These are phyloP conservation scores for Xylariaceae sp. DNA, from an alignment of 2,329 filamentous ascomycete species.

Conservation along the genomic window DNA sequence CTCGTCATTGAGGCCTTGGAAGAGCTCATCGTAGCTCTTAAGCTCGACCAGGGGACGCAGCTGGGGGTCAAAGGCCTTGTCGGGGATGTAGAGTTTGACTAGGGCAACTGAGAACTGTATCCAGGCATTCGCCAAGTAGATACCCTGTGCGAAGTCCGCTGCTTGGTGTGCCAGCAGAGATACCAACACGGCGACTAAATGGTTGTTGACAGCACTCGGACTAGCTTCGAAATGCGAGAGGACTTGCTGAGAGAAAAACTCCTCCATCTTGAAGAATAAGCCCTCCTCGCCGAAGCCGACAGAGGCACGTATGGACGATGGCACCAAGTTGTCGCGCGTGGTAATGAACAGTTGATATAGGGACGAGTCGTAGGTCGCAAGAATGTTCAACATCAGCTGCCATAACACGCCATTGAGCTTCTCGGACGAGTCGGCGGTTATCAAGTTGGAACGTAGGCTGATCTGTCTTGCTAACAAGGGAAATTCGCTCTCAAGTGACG, in stretches of 20 bases:
- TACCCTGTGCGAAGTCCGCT: slow-evolving; percentile 19
- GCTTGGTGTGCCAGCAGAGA: slow-evolving; percentile 37
- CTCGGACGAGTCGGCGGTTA: slow-evolving; percentile 45
- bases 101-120: slow-evolving; percentile 68
- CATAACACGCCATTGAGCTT: slow-evolving; percentile 45
- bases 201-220: slow-evolving; percentile 30
- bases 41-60: slow-evolving; percentile 61
- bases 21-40: slow-evolving; percentile 50
- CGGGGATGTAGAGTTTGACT: slow-evolving; percentile 76
- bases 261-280: slow-evolving; percentile 24
- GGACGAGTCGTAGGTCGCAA: slow-evolving; percentile 35
- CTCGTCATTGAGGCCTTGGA: slow-evolving; percentile 48
- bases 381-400: slow-evolving; percentile 39
- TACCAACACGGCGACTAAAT: slow-evolving; percentile 41
- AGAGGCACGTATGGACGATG: slow-evolving; percentile 10
- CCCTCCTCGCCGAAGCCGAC: slow-evolving; percentile 23
- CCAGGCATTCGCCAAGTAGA: slow-evolving; percentile 58
- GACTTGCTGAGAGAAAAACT: slow-evolving; percentile 21
- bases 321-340: slow-evolving; percentile 21
- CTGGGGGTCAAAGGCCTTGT: slow-evolving; percentile 79
- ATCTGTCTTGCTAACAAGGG: slow-evolving; percentile 54
- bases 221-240: slow-evolving; percentile 13
- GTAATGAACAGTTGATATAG: slow-evolving; percentile 26
- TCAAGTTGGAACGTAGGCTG: slow-evolving; percentile 41
- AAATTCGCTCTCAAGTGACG: slow-evolving; percentile 60